These are phyloP conservation scores for Achlya hypogyna DNA, from an alignment of 352 stramenopile species.

Conservation along the genomic window DNA sequence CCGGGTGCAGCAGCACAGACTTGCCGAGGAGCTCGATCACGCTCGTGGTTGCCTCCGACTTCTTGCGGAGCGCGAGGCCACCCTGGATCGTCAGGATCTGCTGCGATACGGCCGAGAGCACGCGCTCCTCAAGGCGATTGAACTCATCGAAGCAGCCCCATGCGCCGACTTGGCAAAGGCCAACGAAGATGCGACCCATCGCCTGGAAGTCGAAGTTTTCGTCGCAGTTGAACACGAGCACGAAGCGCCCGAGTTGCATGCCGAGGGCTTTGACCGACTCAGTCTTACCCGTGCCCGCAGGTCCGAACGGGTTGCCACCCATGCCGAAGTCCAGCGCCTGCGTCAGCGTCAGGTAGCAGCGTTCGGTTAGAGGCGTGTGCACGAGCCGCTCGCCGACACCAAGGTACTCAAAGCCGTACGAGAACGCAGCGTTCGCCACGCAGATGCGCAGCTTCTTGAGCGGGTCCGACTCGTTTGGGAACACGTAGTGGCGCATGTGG, in stretches of 20 bases:
- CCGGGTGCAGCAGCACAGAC: constrained; percentile 90
- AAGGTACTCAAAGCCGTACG: constrained; percentile 99
- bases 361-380: constrained; percentile 98
- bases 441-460: constrained; percentile 94
- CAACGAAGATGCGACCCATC: constrained; percentile 99
- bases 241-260: constrained; percentile 97
- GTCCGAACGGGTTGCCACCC: constrained; percentile 98
- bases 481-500: constrained; percentile 98
- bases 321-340: constrained; percentile 98
- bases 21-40: constrained; percentile 95
- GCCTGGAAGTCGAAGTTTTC: constrained; percentile 99
- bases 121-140: constrained; percentile 98
- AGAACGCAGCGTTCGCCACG: constrained; percentile 97
- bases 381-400: constrained; percentile 99
- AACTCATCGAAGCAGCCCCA: constrained; percentile 99
- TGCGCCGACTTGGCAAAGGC: constrained; percentile 98
- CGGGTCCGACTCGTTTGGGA: constrained; percentile 60
- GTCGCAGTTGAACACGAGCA: constrained; percentile 99
- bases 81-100: constrained; percentile 99
- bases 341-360: constrained; percentile 99
- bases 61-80: constrained; percentile 80
- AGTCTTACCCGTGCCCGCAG: constrained; percentile 99
- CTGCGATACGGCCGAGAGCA: constrained; percentile 99
- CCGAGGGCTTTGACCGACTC: constrained; percentile 99
- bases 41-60: constrained; percentile 23